Base-by-base conservation (phyloP, 2,329 filamentous ascomycete species). In the Cryphonectria nitschkei region DNA sequence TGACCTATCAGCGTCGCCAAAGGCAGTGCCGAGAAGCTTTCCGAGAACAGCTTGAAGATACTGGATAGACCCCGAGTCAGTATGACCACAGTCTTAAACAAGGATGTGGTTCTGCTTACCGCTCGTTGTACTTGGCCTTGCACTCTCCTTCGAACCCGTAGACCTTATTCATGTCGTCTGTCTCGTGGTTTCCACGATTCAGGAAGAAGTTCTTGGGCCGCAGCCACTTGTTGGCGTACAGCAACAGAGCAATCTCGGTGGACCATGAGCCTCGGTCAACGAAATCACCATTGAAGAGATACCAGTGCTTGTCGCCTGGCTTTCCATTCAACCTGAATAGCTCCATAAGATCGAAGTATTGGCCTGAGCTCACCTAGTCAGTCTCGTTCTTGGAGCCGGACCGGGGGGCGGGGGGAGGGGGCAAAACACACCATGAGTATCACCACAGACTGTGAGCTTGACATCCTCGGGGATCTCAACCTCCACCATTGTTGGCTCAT, bases 121-220 rank as follows among this genome's bases (percentile, higher is more conserved):
- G 91, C 82, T 97, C 96, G 80, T 93, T 98, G 83, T 99, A 99
- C 84, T 99, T 99, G 76, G 94, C 93, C 81, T 95, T 96, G 86
- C 96, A 98, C 81, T 99, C 96, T 79, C 96, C 96, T 82, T 99
- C 96, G 77, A 99, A 99, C 26, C 96, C 96, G 79, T 99, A 99
- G 68, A 96, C 95, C 75, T 94, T 90, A 86, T 99, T 99, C 96
- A 99, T 99, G 82, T 98, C 95, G 80, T 98, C 95, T 65, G 96
- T 98, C 84, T 99, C 96, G 83, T 99, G 96, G 82, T 99, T 99
- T 76, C 96, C 96, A 73, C 96, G 90, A 86, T 99, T 99, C 74
- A 99, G 85, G 88, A 97, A 98, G 86, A 99, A 95, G 68, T 86
- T 89, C 60, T 90, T 88, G 9, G 96, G 96, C 68, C 93, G 90